Evolutionary conservation across 169 alveolate species (phyloP).

Genomic region (Miamiensis avidus): DNA sequence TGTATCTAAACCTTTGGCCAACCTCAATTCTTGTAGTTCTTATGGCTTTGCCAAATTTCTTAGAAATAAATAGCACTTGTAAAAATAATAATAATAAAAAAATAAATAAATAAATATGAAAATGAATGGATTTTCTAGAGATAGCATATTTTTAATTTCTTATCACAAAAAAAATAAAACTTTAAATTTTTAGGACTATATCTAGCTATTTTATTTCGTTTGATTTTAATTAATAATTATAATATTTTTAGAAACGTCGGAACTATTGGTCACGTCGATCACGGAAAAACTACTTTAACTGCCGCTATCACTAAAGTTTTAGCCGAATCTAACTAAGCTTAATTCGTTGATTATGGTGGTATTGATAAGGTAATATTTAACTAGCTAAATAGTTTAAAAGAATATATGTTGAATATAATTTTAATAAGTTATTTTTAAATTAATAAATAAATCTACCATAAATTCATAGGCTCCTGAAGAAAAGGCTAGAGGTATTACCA

Average conservation of each 20-base stretch:
- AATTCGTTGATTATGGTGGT: conserved; percentile 54
- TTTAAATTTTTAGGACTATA: no score
- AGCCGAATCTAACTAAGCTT: conserved; percentile 51
- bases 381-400: no score
- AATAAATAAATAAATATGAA: no score
- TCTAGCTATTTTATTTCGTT: no score
- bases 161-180: no score
- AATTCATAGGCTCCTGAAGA: conserved; percentile 92
- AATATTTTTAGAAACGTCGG: conserved; percentile 89
- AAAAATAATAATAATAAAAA: no score
- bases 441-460: no score
- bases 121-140: no score
- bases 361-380: conserved; percentile 45
- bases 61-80: neutral
- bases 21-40: neutral
- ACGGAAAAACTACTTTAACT: conserved; percentile 96
- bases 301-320: conserved; percentile 94
- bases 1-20: neutral
- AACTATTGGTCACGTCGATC: conserved; percentile 97
- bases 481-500: conserved; percentile 94
- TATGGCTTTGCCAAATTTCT: neutral
- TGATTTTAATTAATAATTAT: no score
- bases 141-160: no score
- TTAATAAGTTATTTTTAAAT: no score
- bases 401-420: no score